Base-by-base conservation (phyloP, 257 asterid genomes). In the Lavandula angustifolia region DNA sequence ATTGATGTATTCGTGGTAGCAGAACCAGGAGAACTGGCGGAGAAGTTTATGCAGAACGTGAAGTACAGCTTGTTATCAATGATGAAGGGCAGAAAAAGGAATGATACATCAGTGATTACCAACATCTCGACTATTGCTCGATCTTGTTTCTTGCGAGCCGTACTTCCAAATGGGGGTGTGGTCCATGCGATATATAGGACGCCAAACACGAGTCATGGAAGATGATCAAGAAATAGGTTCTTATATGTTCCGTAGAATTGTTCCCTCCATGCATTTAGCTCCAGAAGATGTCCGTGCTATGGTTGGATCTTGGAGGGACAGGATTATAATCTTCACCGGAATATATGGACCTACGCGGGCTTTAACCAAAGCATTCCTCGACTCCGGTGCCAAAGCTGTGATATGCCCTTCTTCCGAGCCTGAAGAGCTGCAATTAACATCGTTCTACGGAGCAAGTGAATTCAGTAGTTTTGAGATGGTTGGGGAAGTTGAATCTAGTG, bases 191-290 rank as follows among this genome's bases (percentile, higher is more conserved):
- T 92, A 84, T 74, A 92, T 92, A 57, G 99, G 99, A 67, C 95
- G 99, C 38, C 99, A 92, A 77, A 89, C 99, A 6, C 99, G n/a
- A n/a, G 96, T 94, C 70, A 89, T 94, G 99, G 97, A 94, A 83
- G 96, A 94, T 76, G 97, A 90, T 79, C 95, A 71, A 75, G 99
- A 94, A 80, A 94, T 94, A 61, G 95, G 87, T 64, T 97, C 99
- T 13, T 94, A 87, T 77, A 94, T 94, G 99, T 94, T 94, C 71
- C 99, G 99, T 9, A 84, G 99, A 85, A 94, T 97, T 12, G 97
- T 94, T 67, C 99, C 99, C 73, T 86, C 91, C 60, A 70, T 84
- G 76, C 92, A 85, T 76, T 71, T 94, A 82, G 81, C 92, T 43
- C 83, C 95, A n/a, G 27, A 90, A 70, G 99, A 94, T 77, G 91